phyloP scores from a whole-genome alignment of 2,329 filamentous ascomycete genomes.

The Cercospora janseana region DNA sequence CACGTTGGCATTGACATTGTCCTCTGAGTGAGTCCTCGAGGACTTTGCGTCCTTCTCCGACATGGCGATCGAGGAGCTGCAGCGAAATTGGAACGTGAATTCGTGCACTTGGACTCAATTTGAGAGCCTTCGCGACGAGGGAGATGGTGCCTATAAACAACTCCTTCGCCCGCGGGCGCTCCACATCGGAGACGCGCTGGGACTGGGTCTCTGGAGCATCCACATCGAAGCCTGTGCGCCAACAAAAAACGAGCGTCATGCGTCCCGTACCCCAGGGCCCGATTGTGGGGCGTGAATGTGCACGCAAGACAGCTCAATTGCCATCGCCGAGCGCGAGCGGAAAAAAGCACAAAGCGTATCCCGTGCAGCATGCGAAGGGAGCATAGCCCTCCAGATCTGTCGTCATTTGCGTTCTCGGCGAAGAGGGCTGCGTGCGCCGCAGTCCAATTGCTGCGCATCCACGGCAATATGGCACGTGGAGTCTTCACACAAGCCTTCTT shows the following conservation, averaged over 20 bases:
- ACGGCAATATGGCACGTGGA: background rate
- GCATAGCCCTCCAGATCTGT: constrained; percentile 5
- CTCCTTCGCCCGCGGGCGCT: background rate
- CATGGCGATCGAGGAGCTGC: background rate
- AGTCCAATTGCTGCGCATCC: background rate
- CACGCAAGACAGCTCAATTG: constrained; percentile 1
- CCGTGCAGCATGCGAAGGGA: background rate
- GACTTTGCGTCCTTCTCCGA: constrained; percentile 12
- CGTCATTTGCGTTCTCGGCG: constrained; percentile 9
- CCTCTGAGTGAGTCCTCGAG: constrained; percentile 9
- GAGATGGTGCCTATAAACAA: background rate
- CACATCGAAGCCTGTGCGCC: too few relatives aligned
- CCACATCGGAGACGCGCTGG: too few relatives aligned
- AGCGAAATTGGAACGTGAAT: background rate
- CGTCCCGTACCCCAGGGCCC: background rate
- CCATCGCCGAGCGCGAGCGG: background rate
- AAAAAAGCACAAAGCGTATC: background rate
- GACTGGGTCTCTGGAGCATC: too few relatives aligned
- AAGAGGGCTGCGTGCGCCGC: background rate
- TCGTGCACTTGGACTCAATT: too few relatives aligned
- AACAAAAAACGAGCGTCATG: too few relatives aligned
- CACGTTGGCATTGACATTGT: constrained; percentile 5
- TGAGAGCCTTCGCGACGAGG: too few relatives aligned
- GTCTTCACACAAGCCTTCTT: constrained; percentile 3
- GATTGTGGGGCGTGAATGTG: background rate